These are phyloP conservation scores for Aphanomyces cochlioides DNA, from an alignment of 352 stramenopile genomes.

Conservation along the genomic window DNA sequence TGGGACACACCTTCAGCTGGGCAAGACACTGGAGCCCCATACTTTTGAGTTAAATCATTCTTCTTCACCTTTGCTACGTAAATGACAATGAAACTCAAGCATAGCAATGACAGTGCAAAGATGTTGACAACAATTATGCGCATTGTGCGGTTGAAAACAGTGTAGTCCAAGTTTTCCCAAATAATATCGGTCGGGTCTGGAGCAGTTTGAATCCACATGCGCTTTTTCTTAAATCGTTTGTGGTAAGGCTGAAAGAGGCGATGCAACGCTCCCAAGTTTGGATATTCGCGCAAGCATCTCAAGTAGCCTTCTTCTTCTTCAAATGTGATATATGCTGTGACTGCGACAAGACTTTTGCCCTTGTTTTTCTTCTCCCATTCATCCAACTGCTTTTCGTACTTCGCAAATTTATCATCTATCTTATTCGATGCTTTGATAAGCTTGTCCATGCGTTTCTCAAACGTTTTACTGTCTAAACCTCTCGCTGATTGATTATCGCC, in stretches of 20 bases:
- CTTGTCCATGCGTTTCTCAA: constrained; percentile 39
- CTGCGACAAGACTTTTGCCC: constrained; percentile 41
- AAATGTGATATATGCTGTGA: constrained; percentile 82
- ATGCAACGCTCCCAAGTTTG: constrained; percentile 64
- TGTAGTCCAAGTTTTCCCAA: constrained; percentile 77
- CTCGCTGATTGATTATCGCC: no score
- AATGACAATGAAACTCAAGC: constrained; percentile 72
- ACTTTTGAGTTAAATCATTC: constrained; percentile 62
- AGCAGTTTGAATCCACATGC: constrained; percentile 61
- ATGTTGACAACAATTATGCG: constrained; percentile 66
- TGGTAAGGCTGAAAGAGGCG: constrained; percentile 61
- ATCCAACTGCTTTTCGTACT: constrained; percentile 47
- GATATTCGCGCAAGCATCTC: constrained; percentile 74
- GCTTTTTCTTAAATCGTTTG: constrained; percentile 68
- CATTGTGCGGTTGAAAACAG: constrained; percentile 53
- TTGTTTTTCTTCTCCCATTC: constrained; percentile 43
- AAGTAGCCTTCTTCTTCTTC: constrained; percentile 77
- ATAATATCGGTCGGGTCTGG: constrained; percentile 81
- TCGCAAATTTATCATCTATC: constrained; percentile 45
- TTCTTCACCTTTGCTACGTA: constrained; percentile 72
- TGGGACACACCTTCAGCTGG: constrained; percentile 46
- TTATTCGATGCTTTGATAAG: constrained; percentile 47
- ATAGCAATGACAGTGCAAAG: constrained; percentile 61
- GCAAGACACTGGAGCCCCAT: constrained; percentile 60
- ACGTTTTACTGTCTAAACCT: constrained; percentile 42